Conservation (phyloP, 1,284 basidiomycete species). For the Pisolithus thermaeus region DNA sequence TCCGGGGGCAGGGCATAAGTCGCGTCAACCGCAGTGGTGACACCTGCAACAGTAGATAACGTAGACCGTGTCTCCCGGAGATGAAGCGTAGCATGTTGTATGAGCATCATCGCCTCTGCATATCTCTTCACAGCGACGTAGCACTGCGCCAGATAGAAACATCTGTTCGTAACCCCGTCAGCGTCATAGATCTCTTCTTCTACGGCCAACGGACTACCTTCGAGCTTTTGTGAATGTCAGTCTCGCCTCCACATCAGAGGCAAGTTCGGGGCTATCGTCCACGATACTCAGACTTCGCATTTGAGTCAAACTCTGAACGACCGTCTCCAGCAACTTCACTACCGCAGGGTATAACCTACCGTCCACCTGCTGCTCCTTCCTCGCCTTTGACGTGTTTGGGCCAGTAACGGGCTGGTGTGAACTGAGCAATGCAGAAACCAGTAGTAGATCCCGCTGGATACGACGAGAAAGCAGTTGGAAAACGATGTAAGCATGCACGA, state of each 20-base stretch:
- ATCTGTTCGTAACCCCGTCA: slow-evolving; percentile 35
- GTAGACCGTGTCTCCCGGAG: slow-evolving; percentile 60
- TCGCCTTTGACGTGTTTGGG: slow-evolving; percentile 33
- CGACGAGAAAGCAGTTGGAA: slow-evolving; percentile 83
- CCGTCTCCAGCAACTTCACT: slow-evolving; percentile 82
- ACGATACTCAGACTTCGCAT: slow-evolving; percentile 80
- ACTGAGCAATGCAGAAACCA: slow-evolving; percentile 60
- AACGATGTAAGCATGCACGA: slow-evolving; percentile 81
- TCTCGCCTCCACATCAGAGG: slow-evolving; percentile 70
- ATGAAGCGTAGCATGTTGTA: slow-evolving; percentile 64
- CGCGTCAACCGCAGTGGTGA: slow-evolving; percentile 41
- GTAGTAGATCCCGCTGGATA: slow-evolving; percentile 83
- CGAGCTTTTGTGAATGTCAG: slow-evolving; percentile 70
- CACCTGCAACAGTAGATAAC: slow-evolving; percentile 37
- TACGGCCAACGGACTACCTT: slow-evolving; percentile 40
- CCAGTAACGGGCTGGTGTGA: slow-evolving; percentile 29
- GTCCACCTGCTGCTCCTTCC: slow-evolving; percentile 51
- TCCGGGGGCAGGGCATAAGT: slow-evolving; percentile 43
- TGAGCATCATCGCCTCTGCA: slow-evolving; percentile 62
- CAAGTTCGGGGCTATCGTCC: slow-evolving; percentile 81
- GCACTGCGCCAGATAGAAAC: slow-evolving; percentile 65
- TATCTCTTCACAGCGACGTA: slow-evolving; percentile 66
- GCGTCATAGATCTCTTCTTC: background rate
- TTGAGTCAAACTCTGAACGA: slow-evolving; percentile 78
- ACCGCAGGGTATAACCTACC: slow-evolving; percentile 72